Conservation (phyloP, 345 rosid species). For the Eucalyptus marginata region DNA sequence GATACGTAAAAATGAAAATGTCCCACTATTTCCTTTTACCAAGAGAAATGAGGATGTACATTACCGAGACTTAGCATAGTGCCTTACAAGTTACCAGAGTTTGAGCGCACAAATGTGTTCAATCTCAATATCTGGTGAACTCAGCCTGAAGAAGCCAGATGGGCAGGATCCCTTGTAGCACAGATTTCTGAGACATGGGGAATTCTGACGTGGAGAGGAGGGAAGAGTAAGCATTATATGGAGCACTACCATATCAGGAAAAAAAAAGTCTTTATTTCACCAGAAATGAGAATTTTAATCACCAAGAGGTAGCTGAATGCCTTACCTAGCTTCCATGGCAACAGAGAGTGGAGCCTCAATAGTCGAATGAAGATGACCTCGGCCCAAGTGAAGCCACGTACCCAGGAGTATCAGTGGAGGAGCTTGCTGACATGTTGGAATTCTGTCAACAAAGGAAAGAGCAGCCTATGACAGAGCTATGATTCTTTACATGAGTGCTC, state of each 20-base stretch:
- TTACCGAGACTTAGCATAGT: background rate
- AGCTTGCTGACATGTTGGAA: background rate
- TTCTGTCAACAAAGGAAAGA: background rate
- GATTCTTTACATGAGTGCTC: background rate
- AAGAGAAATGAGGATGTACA: background rate
- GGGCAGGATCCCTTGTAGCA: background rate
- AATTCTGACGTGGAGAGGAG: background rate
- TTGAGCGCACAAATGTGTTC: background rate
- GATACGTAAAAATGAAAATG: background rate
- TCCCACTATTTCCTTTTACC: background rate
- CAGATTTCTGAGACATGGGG: background rate
- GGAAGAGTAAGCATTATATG: background rate
- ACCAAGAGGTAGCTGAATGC: background rate
- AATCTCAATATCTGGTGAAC: background rate
- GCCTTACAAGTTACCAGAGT: background rate
- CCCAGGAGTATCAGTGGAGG: background rate
- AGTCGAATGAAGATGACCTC: background rate
- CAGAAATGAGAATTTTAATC: background rate
- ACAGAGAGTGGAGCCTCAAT: background rate
- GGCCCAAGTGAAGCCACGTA: background rate
- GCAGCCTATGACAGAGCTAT: background rate
- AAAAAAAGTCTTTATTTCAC: background rate
- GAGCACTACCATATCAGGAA: background rate
- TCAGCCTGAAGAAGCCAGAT: background rate
- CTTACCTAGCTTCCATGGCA: background rate